These are phyloP conservation scores for Centaurea solstitialis DNA, from an alignment of 129 eudicot genomes.

Conservation along the genomic window DNA sequence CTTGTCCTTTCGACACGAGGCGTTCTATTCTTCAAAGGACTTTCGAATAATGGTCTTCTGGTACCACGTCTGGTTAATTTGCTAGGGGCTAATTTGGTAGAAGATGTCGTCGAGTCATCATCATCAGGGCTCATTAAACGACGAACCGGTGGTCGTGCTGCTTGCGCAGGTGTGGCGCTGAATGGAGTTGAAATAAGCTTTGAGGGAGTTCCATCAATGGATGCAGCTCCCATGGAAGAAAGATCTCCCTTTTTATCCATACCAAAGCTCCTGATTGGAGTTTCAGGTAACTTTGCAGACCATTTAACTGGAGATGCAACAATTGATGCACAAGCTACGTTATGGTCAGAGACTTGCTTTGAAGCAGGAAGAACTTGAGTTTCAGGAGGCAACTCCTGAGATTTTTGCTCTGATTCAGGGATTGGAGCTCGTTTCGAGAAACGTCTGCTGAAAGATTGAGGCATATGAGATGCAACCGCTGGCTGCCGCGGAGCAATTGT, in stretches of 20 bases:
- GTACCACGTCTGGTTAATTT: conserved; percentile 49
- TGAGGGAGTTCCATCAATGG: conserved; percentile 43
- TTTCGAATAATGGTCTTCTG: conserved; percentile 56
- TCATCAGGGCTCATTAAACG: conserved; percentile 62
- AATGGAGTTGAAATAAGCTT: conserved; percentile 53
- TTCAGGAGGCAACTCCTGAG: conserved; percentile 3
- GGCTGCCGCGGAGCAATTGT: conserved; percentile 13
- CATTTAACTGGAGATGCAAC: conserved; percentile 17
- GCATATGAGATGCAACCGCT: conserved; percentile 47
- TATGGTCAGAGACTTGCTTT: not conserved
- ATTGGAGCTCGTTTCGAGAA: conserved; percentile 44
- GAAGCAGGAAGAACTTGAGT: conserved; percentile 17
- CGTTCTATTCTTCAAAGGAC: conserved; percentile 42
- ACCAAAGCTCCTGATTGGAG: conserved; percentile 48
- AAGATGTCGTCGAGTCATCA: conserved; percentile 39
- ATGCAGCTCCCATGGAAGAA: conserved; percentile 14
- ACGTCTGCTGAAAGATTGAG: conserved; percentile 51
- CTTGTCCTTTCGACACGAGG: conserved; percentile 23
- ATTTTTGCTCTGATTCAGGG: conserved; percentile 23
- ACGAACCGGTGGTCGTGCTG: conserved; percentile 45
- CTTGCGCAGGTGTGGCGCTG: conserved; percentile 62
- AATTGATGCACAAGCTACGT: conserved; percentile 16
- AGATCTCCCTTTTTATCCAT: conserved; percentile 16
- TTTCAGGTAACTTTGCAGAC: conserved; percentile 33
- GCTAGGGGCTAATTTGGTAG: conserved; percentile 13